These are phyloP conservation scores for Talaromyces liani DNA, from an alignment of 495 filamentous ascomycete species.

Conservation along the genomic window DNA sequence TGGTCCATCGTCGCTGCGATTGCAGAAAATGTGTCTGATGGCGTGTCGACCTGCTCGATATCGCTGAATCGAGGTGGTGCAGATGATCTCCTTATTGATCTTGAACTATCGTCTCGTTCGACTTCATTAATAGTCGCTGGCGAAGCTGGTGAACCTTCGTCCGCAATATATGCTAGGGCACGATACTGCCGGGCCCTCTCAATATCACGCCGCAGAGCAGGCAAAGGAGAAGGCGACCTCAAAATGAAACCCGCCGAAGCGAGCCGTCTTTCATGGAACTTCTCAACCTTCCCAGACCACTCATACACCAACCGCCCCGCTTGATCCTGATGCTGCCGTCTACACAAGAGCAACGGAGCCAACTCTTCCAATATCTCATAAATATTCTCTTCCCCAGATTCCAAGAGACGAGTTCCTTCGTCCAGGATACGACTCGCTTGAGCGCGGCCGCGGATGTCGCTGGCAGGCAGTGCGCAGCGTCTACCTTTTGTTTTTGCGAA, in stretches of 20 bases:
- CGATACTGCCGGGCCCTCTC: too few relatives aligned
- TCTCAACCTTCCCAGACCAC: conserved; percentile 15
- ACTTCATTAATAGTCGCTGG: neutral
- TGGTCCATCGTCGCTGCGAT: neutral
- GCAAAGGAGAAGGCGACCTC: neutral
- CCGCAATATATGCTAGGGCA: neutral
- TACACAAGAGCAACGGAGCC: conserved; percentile 22
- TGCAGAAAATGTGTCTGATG: neutral
- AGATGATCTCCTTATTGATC: neutral
- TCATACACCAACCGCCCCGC: conserved; percentile 9
- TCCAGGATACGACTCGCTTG: conserved; percentile 16
- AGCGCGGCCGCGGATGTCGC: conserved; percentile 12
- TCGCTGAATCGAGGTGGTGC: neutral
- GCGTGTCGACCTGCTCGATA: neutral
- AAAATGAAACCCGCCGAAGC: neutral
- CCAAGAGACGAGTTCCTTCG: conserved; percentile 15
- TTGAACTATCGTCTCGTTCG: neutral
- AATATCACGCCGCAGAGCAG: neutral
- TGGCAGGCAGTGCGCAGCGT: conserved; percentile 16
- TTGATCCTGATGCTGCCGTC: conserved; percentile 18
- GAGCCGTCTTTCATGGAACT: neutral
- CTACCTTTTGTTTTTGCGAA: conserved; percentile 17
- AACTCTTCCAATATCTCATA: conserved; percentile 16
- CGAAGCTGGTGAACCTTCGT: neutral
- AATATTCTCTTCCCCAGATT: conserved; percentile 11